A percentile compares a stretch with the other conserved stretches of the same genome.
These are phyloP conservation scores for Boletus reticulatus DNA, from an alignment of 768 basidiomycete species.

Conservation along the genomic window DNA sequence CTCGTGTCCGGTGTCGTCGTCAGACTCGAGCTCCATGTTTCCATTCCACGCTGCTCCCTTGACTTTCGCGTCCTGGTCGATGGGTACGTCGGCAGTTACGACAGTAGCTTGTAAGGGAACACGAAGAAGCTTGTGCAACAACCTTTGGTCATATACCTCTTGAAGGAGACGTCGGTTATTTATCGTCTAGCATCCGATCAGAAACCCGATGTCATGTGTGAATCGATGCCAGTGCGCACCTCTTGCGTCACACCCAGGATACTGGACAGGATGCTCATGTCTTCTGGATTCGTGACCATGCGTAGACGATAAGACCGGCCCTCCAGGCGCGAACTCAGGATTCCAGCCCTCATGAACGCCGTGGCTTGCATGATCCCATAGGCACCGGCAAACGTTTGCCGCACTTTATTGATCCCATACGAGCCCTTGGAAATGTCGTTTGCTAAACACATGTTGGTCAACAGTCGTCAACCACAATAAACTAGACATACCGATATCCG, in stretches of 20 bases:
- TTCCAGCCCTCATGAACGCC: constrained; percentile 61
- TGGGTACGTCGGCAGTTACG: constrained; percentile 20
- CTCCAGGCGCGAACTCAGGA: constrained; percentile 54
- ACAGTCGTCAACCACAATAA: background rate
- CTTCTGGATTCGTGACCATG: constrained; percentile 48
- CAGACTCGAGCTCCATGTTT: constrained; percentile 33
- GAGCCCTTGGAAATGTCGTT: constrained; percentile 94
- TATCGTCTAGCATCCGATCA: constrained; percentile 49
- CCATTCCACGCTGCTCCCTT: constrained; percentile 39
- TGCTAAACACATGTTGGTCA: constrained; percentile 42
- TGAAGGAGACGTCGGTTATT: constrained; percentile 69
- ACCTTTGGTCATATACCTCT: constrained; percentile 60
- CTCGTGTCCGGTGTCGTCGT: constrained; percentile 14
- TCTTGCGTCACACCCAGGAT: constrained; percentile 84
- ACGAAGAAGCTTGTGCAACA: constrained; percentile 59
- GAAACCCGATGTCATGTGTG: background rate
- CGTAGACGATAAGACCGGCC: constrained; percentile 48
- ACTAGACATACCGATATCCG: constrained; percentile 70
- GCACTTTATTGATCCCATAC: constrained; percentile 78
- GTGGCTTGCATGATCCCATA: constrained; percentile 73
- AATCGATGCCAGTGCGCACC: constrained; percentile 40
- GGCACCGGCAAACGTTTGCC: constrained; percentile 81
- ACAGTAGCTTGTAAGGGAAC: constrained; percentile 27
- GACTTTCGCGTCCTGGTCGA: constrained; percentile 5
- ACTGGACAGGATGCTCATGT: constrained; percentile 75